Evolutionary conservation across 2,329 filamentous ascomycete genomes (phyloP).

Genomic region (Epichloe festucae): DNA sequence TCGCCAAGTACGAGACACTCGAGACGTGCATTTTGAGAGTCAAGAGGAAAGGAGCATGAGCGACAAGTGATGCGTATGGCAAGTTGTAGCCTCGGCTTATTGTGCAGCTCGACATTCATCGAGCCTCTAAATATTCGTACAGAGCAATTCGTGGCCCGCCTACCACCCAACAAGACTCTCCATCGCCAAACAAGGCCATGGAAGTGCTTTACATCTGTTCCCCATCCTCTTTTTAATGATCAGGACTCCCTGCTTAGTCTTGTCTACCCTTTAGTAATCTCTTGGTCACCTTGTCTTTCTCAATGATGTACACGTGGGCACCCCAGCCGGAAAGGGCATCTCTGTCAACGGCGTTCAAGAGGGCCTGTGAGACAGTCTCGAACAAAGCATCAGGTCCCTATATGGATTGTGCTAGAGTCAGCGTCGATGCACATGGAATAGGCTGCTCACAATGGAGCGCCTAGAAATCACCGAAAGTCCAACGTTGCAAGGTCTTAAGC

Average conservation of each 20-base stretch:
- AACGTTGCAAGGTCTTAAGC: slow-evolving; percentile 18
- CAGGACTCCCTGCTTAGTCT: slow-evolving; percentile 44
- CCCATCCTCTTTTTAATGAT: slow-evolving; percentile 4
- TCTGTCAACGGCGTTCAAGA: slow-evolving; percentile 91
- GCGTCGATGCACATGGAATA: neutral
- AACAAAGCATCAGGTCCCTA: slow-evolving; percentile 88
- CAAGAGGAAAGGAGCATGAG: neutral
- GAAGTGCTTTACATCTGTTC: neutral
- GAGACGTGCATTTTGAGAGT: neutral
- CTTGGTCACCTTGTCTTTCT: slow-evolving; percentile 99
- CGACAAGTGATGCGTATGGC: neutral
- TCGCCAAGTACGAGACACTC: neutral
- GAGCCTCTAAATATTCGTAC: slow-evolving; percentile 11
- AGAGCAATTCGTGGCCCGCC: slow-evolving; percentile 1
- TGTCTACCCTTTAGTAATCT: slow-evolving; percentile 94
- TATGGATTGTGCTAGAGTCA: neutral
- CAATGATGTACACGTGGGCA: slow-evolving; percentile 97
- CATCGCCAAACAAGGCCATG: neutral
- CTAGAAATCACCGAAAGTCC: neutral
- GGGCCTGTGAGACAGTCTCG: slow-evolving; percentile 92
- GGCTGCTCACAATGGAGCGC: neutral
- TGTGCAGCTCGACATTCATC: slow-evolving; percentile 3
- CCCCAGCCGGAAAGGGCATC: slow-evolving; percentile 97
- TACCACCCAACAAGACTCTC: neutral
- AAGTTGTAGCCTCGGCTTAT: neutral